A percentile compares a stretch with the other conserved stretches of the same genome.
Evolutionary conservation across 2,329 filamentous ascomycete species (phyloP).

Genomic region (Septoria petroselini): DNA sequence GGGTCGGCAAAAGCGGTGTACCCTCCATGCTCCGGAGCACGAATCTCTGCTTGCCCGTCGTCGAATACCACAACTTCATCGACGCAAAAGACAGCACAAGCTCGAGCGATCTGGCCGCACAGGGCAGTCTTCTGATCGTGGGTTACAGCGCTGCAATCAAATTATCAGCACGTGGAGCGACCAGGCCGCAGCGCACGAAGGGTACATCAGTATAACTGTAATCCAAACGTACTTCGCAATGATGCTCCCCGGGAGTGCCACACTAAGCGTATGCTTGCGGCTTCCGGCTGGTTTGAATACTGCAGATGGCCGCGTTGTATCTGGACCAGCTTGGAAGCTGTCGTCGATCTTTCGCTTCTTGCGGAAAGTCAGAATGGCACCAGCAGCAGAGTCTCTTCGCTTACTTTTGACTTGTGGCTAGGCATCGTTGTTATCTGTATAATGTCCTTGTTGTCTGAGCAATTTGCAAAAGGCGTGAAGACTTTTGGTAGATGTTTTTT

Average conservation of each 20-base stretch:
- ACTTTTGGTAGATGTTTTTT: too few relatives aligned
- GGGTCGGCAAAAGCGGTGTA: slow-evolving; percentile 71
- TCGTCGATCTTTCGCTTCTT: slow-evolving; percentile 25
- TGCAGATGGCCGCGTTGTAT: slow-evolving; percentile 66
- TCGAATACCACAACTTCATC: slow-evolving; percentile 83
- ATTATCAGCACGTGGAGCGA: neutral
- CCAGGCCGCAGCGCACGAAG: neutral
- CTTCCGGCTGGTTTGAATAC: slow-evolving; percentile 64
- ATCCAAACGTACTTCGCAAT: slow-evolving; percentile 64
- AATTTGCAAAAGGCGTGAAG: neutral
- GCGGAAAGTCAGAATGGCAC: neutral
- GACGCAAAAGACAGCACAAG: slow-evolving; percentile 76
- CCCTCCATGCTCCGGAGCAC: slow-evolving; percentile 42
- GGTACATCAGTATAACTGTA: too few relatives aligned
- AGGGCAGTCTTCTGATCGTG: slow-evolving; percentile 72
- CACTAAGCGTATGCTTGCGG: slow-evolving; percentile 69
- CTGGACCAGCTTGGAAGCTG: slow-evolving; percentile 33
- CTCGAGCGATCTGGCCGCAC: slow-evolving; percentile 73
- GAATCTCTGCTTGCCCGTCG: slow-evolving; percentile 54
- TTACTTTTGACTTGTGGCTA: slow-evolving; percentile 25
- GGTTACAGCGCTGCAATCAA: slow-evolving; percentile 58
- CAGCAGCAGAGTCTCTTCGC: too few relatives aligned
- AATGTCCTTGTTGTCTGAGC: neutral
- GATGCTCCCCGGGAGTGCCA: slow-evolving; percentile 76
- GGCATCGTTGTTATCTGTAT: slow-evolving; percentile 15